These are phyloP conservation scores for Pittosporum tobira DNA, from an alignment of 129 eudicot species.

Conservation along the genomic window DNA sequence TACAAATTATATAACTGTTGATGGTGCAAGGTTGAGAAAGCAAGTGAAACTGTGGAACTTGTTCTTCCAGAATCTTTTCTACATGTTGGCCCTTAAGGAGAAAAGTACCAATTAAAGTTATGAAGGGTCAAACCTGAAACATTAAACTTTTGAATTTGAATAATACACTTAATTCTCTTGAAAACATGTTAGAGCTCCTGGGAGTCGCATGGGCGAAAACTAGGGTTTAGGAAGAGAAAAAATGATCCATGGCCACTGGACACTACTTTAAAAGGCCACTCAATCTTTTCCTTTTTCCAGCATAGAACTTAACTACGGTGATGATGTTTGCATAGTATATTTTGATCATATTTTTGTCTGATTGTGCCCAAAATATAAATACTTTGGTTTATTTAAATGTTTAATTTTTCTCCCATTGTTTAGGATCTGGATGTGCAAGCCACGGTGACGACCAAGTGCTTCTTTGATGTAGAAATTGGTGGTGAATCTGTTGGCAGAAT, in stretches of 20 bases:
- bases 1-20: neutral
- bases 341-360: neutral
- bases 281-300: neutral
- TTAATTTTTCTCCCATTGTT: neutral
- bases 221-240: neutral
- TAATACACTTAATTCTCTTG: neutral
- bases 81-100: neutral
- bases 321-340: neutral
- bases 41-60: neutral
- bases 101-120: neutral
- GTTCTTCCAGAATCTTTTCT: neutral
- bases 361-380: neutral
- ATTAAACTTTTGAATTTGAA: neutral
- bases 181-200: neutral
- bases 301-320: neutral
- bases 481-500: constrained; percentile 16
- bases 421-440: constrained; percentile 8
- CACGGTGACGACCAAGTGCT: constrained; percentile 14
- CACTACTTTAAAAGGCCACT: neutral
- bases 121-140: neutral
- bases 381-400: too few species aligned
- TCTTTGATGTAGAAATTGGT: constrained; percentile 21
- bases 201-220: neutral
- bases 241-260: neutral
- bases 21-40: neutral